These are phyloP conservation scores for Epichloe sylvatica DNA, from an alignment of 2,329 filamentous ascomycete species.

Conservation along the genomic window DNA sequence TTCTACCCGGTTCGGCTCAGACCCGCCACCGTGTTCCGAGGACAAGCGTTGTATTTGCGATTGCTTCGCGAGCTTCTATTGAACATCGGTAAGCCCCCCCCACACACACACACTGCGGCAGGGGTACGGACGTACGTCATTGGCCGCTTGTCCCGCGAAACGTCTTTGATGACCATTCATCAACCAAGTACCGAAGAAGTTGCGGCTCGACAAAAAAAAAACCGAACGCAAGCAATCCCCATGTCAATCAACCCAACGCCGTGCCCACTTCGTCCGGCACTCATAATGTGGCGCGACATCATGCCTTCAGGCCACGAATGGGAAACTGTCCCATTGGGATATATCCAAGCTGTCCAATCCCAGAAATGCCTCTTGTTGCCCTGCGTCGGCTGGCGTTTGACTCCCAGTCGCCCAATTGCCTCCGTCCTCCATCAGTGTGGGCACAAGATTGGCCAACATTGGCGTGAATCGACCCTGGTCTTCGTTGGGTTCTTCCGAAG, in stretches of 20 bases:
- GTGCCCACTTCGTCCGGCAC: not conserved
- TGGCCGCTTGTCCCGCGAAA: not conserved
- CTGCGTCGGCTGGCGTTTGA: not conserved
- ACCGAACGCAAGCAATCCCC: too few relatives aligned
- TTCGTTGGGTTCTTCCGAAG: not conserved
- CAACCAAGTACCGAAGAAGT: too few relatives aligned
- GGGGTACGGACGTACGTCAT: too few relatives aligned
- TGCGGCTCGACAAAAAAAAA: too few relatives aligned
- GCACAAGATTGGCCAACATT: not conserved
- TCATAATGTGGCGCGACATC: not conserved
- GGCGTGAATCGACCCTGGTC: not conserved
- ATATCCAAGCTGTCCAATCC: conserved; percentile 19
- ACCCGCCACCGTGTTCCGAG: too few relatives aligned
- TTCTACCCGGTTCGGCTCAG: not conserved
- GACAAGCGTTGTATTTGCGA: too few relatives aligned
- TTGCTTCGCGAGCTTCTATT: too few relatives aligned
- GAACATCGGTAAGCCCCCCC: too few relatives aligned
- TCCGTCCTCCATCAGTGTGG: conserved; percentile 2
- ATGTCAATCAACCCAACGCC: not conserved
- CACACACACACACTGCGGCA: too few relatives aligned
- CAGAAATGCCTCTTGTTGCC: conserved; percentile 9
- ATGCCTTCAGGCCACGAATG: conserved; percentile 6
- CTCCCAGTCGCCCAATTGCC: conserved; percentile 5
- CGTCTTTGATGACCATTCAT: too few relatives aligned
- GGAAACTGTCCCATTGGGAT: conserved; percentile 20